phyloP scores from a whole-genome alignment of 2,329 filamentous ascomycete species.

The Berkeleyomyces basicola region DNA sequence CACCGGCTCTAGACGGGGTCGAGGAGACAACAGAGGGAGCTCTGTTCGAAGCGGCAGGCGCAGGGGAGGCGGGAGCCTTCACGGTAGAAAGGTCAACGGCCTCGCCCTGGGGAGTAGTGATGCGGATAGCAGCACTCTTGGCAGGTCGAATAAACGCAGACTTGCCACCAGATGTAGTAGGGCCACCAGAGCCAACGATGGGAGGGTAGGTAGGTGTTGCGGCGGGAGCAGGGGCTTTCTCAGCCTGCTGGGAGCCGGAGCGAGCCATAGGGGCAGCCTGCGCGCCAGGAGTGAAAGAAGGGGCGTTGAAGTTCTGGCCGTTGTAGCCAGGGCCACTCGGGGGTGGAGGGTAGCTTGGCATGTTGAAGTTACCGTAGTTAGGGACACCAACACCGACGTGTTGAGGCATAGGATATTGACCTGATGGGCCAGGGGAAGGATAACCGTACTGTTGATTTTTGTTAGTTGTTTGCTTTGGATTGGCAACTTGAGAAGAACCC shows the following conservation, averaged over 20 bases:
- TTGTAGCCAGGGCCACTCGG: slow-evolving; percentile 26
- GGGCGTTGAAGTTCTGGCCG: slow-evolving; percentile 14
- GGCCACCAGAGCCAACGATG: slow-evolving; percentile 41
- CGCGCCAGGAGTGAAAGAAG: slow-evolving; percentile 8
- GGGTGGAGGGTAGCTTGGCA: slow-evolving; percentile 30
- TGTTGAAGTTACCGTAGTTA: slow-evolving; percentile 24
- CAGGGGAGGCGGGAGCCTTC: slow-evolving; percentile 41
- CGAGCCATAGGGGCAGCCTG: slow-evolving; percentile 60
- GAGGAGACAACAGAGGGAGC: slow-evolving; percentile 57
- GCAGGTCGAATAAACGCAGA: slow-evolving; percentile 10
- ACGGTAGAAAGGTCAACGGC: slow-evolving; percentile 50
- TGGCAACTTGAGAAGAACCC: background rate
- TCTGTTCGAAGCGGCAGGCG: slow-evolving; percentile 40
- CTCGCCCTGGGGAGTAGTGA: slow-evolving; percentile 72
- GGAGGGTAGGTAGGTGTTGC: slow-evolving; percentile 43
- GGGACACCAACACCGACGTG: slow-evolving; percentile 24
- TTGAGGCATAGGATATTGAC: slow-evolving; percentile 2
- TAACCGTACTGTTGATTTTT: slow-evolving; percentile 6
- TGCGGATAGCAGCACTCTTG: slow-evolving; percentile 50
- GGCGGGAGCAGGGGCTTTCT: slow-evolving; percentile 47
- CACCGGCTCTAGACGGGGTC: slow-evolving; percentile 57
- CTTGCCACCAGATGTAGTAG: slow-evolving; percentile 16
- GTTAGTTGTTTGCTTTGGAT: background rate
- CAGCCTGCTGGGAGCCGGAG: slow-evolving; percentile 43
- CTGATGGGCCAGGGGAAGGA: slow-evolving; percentile 2